Conservation (phyloP, 2,329 filamentous ascomycete genomes). For the Cryphonectria nitschkei region DNA sequence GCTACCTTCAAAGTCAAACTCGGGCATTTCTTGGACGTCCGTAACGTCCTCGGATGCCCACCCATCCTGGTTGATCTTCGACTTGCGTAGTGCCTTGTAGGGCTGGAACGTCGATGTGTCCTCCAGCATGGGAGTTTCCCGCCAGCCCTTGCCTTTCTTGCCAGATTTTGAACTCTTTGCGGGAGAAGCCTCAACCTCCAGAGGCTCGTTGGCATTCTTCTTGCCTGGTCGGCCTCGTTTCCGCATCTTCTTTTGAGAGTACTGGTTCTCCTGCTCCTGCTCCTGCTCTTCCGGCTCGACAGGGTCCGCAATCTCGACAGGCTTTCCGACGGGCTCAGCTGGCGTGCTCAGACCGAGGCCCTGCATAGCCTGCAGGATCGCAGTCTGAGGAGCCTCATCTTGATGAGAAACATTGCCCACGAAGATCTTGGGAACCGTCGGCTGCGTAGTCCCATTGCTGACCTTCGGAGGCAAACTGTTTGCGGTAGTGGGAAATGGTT, state of each 20-base stretch:
- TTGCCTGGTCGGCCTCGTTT: conserved; percentile 37
- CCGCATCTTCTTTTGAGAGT: conserved; percentile 36
- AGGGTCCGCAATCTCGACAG: conserved; percentile 31
- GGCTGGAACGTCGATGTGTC: conserved; percentile 66
- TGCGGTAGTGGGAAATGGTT: conserved; percentile 26
- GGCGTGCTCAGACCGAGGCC: conserved; percentile 32
- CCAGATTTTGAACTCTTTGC: conserved; percentile 30
- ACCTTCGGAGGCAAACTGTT: conserved; percentile 10
- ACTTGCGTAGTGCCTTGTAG: conserved; percentile 64
- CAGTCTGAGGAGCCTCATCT: conserved; percentile 31
- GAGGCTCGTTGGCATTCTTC: conserved; percentile 36
- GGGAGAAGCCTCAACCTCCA: conserved; percentile 35
- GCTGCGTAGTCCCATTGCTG: conserved; percentile 17
- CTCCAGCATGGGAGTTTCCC: conserved; percentile 63
- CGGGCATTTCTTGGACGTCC: conserved; percentile 88
- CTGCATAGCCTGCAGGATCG: conserved; percentile 32
- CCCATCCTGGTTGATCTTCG: conserved; percentile 64
- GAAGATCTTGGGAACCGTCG: conserved; percentile 20
- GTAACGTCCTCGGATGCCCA: conserved; percentile 97
- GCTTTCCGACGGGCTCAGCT: conserved; percentile 30
- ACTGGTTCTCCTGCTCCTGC: conserved; percentile 28
- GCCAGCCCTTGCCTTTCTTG: conserved; percentile 58
- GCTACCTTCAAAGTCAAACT: conserved; percentile 91
- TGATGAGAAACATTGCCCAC: conserved; percentile 21
- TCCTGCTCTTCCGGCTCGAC: conserved; percentile 29